phyloP scores from a whole-genome alignment of 2,329 filamentous ascomycete species.

The Talaromyces sp. region DNA sequence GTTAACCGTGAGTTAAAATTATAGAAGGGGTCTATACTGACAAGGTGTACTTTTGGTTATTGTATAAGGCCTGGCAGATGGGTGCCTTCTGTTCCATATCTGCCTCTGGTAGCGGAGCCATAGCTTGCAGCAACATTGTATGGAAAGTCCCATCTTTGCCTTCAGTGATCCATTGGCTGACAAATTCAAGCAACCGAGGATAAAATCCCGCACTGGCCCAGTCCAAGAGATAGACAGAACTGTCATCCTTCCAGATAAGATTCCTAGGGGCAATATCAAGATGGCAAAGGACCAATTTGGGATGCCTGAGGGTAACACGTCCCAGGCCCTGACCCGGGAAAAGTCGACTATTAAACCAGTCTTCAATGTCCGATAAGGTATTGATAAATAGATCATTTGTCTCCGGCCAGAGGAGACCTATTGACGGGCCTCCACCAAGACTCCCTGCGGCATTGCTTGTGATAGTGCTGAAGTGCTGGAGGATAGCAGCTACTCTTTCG shows the following conservation, averaged over 20 bases:
- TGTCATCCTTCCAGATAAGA: conserved; percentile 18
- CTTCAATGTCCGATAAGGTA: conserved; percentile 11
- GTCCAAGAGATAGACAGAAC: conserved; percentile 19
- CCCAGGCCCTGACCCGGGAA: conserved; percentile 2
- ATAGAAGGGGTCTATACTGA: neutral
- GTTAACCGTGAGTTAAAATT: neutral
- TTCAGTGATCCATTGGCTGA: neutral
- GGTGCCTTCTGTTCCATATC: conserved; percentile 3
- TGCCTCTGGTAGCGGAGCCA: neutral
- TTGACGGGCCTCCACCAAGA: conserved; percentile 12
- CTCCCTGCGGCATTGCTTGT: conserved; percentile 5
- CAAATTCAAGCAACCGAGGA: conserved; percentile 20
- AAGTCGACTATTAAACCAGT: conserved; percentile 19
- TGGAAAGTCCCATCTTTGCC: no score
- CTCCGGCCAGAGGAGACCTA: conserved; percentile 16
- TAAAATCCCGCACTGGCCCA: conserved; percentile 21
- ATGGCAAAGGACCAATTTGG: conserved; percentile 1
- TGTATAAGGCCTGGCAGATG: conserved; percentile 4
- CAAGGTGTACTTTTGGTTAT: conserved; percentile 3
- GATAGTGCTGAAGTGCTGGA: no score
- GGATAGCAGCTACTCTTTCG: no score
- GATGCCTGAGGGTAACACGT: neutral
- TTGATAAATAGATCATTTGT: conserved; percentile 15
- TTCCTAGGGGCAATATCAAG: conserved; percentile 17
- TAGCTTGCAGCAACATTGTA: neutral